Conservation (phyloP, 1,284 basidiomycete species). For the Ceratobasidium theobromae region DNA sequence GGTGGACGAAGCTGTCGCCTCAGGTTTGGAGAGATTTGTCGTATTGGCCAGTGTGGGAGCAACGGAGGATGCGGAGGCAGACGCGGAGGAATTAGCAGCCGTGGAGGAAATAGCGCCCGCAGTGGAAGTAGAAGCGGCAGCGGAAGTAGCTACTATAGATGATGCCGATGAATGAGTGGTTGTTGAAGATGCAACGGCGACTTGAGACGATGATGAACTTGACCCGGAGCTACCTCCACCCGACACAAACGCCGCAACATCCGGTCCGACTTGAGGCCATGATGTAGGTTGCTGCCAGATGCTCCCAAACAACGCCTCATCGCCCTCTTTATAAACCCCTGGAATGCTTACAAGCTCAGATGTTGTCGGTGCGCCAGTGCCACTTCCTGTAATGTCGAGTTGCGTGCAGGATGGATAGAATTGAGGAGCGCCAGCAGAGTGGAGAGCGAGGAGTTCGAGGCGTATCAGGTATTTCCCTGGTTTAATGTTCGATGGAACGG, state of each 20-base stretch:
- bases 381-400: slow-evolving; percentile 29
- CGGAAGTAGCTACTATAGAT: neutral
- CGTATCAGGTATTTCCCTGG: slow-evolving; percentile 34
- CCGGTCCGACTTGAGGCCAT: slow-evolving; percentile 25
- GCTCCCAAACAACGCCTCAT: slow-evolving; percentile 17
- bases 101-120: neutral
- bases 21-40: too few relatives aligned
- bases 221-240: neutral
- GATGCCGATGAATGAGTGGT: neutral
- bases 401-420: slow-evolving; percentile 36
- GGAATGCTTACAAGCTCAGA: slow-evolving; percentile 33
- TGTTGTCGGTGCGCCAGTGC: slow-evolving; percentile 15
- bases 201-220: too few relatives aligned
- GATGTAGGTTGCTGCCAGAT: slow-evolving; percentile 12
- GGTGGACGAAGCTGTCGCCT: neutral
- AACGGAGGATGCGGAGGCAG: neutral
- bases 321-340: slow-evolving; percentile 29
- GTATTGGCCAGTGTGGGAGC: too few relatives aligned
- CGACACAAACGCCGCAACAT: slow-evolving; percentile 27
- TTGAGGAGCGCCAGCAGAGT: slow-evolving; percentile 33
- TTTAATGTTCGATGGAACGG: slow-evolving; percentile 32
- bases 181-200: too few relatives aligned
- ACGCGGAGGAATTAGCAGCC: too few relatives aligned
- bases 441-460: slow-evolving; percentile 33
- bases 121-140: neutral